A percentile compares a stretch with the other conserved stretches of the same genome.
These are phyloP conservation scores for Sphagnurus paluster DNA, from an alignment of 1,284 basidiomycete species.

Conservation along the genomic window DNA sequence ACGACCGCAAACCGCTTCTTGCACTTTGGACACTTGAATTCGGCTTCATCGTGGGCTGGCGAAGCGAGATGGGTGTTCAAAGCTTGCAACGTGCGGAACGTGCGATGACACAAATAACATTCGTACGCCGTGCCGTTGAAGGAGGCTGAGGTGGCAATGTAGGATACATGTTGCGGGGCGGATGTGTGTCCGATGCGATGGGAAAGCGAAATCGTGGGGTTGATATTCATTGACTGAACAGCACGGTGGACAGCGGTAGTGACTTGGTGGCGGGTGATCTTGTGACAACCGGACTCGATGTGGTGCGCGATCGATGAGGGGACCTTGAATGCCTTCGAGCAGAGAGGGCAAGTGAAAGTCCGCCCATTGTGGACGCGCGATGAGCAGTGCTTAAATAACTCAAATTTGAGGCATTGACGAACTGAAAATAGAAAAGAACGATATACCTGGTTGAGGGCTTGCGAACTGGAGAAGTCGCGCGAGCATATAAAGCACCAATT, in stretches of 20 bases:
- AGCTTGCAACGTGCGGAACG: slow-evolving; percentile 28
- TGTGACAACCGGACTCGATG: slow-evolving; percentile 27
- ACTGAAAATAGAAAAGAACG: background rate
- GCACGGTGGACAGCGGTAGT: too few relatives aligned
- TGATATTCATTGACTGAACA: slow-evolving; percentile 32
- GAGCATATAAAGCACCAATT: slow-evolving; percentile 23
- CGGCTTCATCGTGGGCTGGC: slow-evolving; percentile 38
- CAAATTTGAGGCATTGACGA: background rate
- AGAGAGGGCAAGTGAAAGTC: slow-evolving; percentile 24
- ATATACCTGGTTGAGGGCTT: slow-evolving; percentile 10
- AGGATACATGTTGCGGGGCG: slow-evolving; percentile 18
- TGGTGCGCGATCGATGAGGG: slow-evolving; percentile 29
- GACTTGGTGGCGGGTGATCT: slow-evolving; percentile 34
- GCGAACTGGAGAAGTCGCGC: slow-evolving; percentile 14
- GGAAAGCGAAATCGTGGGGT: slow-evolving; percentile 34
- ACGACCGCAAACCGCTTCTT: slow-evolving; percentile 32
- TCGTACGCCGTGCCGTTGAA: slow-evolving; percentile 41
- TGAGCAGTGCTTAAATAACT: slow-evolving; percentile 22
- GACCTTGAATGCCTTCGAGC: slow-evolving; percentile 25
- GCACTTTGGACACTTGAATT: slow-evolving; percentile 46
- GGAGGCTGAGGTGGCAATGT: slow-evolving; percentile 32
- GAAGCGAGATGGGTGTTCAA: slow-evolving; percentile 44
- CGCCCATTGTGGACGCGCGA: slow-evolving; percentile 15
- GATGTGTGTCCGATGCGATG: slow-evolving; percentile 25
- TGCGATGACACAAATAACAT: slow-evolving; percentile 39